Evolutionary conservation across 148 eudicot species (phyloP), one percentile per base, ranked within the genome.

Genomic region (Dysphania ambrosioides): DNA sequence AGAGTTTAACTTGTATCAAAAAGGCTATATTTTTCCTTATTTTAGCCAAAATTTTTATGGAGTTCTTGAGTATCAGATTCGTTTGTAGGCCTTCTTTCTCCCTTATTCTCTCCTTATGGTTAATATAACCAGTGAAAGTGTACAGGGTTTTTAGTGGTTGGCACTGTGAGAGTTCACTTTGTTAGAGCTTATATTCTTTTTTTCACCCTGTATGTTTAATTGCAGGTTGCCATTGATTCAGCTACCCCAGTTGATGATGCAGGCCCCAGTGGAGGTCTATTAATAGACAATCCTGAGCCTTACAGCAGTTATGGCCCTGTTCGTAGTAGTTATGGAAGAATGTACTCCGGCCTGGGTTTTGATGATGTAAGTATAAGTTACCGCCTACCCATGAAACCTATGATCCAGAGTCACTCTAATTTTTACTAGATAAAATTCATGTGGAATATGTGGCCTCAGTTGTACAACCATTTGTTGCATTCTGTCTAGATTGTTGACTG

Each of bases 221-320:
- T 85, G 35, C 83, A 96, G 99, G 97, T 92, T 77, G 99, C 99
- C 31, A 96, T 96, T 78, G 99, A 96, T 82, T 84, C 97, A 42
- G 99, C 97, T 62, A 84, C 97, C 1, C 99, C 99, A 15, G 75
- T 92, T 78, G 97, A 96, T 80, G 97, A 92, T 79, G 91, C 86
- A 79, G 97, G 97, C 69, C 75, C 88, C 8, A 87, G 97, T 76
- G 83, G 86, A 77, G 85, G 84, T 82, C 75, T 82, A 76, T 72
- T 83, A 83, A 83, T 92, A 93, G 91, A 90, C 67, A 75, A 80
- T 79, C 82, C 91, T 68, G 94, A 92, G 66, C 89, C 97, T 38
- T 89, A 79, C 81, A 83, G 86, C 19, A 79, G 87, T 68, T 92
- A 87, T 76, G 93, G 93, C 65, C 97, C 97, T 8, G 81, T 92